Evolutionary conservation across 768 basidiomycete genomes (phyloP), one percentile per base, ranked within the genome.

Genomic region (Lentinula sp.): DNA sequence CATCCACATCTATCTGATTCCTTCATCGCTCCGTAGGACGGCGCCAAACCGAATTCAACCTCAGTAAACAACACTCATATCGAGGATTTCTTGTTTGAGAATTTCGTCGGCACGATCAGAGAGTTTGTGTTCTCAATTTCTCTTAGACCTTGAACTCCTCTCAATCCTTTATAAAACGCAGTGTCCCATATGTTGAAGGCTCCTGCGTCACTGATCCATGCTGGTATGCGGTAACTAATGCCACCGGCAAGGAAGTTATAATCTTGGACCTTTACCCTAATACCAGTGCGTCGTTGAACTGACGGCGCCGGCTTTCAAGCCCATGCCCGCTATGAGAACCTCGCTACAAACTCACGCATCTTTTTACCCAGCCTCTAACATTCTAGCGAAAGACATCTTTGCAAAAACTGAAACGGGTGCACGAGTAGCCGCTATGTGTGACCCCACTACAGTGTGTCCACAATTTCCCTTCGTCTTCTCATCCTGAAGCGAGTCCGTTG

Each of bases 181-280:
- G 76, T 59, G 73, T 70, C 9, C 77, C 80, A 2, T 84, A 74
- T 63, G 78, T 83, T 40, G 85, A 86, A 69, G 84, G 84, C 11
- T 79, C 80, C 1, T 87, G 85, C 63, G 70, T 87, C 21, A 59
- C 69, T 23, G 81, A 86, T 65, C 85, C 84, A 4, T 86, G 84
- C 71, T 86, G 84, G 84, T 76, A 85, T 67, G 71, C 66, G 50
- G 83, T 86, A 0, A 62, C 74, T 2, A 77, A 77, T 21, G 82
- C 83, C 8, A 84, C 84, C 1, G 82, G 84, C 32, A 83, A 80
- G 63, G 84, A 87, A 69, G 81, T 82, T 23, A 73, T 73, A 5
- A 85, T 87, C 51, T 76, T 85, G 40, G 85, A 86, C 65, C 69
- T 87, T 23, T 82, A 84, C 62, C 79, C 80, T 2, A 73, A 73